Evolutionary conservation across 805 yeast species (phyloP), one percentile per base, ranked within the genome.

Genomic region (Hanseniaspora jakobsenii): DNA sequence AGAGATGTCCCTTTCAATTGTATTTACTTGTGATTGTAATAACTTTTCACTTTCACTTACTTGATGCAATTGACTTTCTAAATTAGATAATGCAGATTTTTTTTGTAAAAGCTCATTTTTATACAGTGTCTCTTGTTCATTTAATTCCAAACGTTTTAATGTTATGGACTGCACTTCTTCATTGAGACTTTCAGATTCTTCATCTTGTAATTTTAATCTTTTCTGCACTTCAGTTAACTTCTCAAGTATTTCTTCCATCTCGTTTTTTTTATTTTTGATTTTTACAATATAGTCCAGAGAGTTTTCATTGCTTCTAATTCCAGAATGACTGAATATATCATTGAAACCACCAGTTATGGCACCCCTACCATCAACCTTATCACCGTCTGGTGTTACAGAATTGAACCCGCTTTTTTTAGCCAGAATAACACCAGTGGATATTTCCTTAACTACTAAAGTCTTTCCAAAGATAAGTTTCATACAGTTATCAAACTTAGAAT

Each of bases 361-460:
- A 60, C 98, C 98, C 51, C 69, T 74, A 37, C 75, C 76, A 53
- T 84, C 93, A 39, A 84, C 84, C 51, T 84, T 68, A 57, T 91
- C 97, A 52, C 98, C 98, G 59, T 84, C 94, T 14, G 89, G 64
- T 0, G 98, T 91, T 13, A 91, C 81, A 1, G 94, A 82, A 52
- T 73, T 77, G 19, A 87, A 62, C 24, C 73, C 72, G 57, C 67
- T 72, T 8, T 65, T 60, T 37, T 72, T 72, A 0, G 94, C 77
- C 23, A 81, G 63, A 51, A 76, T 78, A 2, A 78, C 67, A 3
- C 94, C 94, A 24, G 69, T 67, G 38, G 71, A 77, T 36, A 89
- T 62, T 49, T 79, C 76, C 47, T 73, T 70, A 43, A 87, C 78
- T 1, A 91, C 87, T 32, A 87, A 73, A 0, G 91, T 75, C 53